Conservation (phyloP, 768 basidiomycete genomes). For the Suillus variegatus region DNA sequence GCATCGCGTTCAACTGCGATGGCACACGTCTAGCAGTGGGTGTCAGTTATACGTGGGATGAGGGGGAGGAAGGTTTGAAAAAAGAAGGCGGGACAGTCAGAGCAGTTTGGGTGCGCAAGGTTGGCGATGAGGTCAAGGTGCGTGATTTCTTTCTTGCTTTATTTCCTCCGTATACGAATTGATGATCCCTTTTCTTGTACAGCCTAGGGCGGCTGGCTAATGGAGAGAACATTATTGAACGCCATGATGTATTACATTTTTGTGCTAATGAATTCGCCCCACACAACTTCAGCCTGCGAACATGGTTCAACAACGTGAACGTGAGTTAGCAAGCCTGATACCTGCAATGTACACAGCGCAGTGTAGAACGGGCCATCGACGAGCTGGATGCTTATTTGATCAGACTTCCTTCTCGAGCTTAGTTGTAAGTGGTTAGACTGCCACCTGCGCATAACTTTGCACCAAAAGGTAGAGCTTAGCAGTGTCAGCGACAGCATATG, state of each 20-base stretch:
- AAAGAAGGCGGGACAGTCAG: constrained; percentile 53
- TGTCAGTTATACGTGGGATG: constrained; percentile 88
- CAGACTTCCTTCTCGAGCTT: background rate
- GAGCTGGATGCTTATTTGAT: background rate
- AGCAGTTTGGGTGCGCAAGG: constrained; percentile 57
- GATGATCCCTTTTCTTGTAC: background rate
- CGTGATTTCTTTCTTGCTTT: constrained; percentile 13
- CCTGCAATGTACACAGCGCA: background rate
- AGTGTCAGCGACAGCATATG: no score
- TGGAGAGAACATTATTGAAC: background rate
- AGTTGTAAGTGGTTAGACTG: no score
- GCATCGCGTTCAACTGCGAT: constrained; percentile 81
- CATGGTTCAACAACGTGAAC: background rate
- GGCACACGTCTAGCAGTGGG: constrained; percentile 84
- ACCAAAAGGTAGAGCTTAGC: no score
- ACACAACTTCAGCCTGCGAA: background rate
- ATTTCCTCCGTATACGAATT: background rate
- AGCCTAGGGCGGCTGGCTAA: constrained; percentile 21
- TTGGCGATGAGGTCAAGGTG: constrained; percentile 82
- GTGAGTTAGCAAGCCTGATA: background rate
- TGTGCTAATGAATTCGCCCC: background rate
- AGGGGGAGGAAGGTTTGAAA: constrained; percentile 73
- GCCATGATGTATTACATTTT: background rate
- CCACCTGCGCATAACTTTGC: no score
- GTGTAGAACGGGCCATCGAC: background rate